phyloP scores from a whole-genome alignment of 129 eudicot species.

The Escallonia rubra region DNA sequence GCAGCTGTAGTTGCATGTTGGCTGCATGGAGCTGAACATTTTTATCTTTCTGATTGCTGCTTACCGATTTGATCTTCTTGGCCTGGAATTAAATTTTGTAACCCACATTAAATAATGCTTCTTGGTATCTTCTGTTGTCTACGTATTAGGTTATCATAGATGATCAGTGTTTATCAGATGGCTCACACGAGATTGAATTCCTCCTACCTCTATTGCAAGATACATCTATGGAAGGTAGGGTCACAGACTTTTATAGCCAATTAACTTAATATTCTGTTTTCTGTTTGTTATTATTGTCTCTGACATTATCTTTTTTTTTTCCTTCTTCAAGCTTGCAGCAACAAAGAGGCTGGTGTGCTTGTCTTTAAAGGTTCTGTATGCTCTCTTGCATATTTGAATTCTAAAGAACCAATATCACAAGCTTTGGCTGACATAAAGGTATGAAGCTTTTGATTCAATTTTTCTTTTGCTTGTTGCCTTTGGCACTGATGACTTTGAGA shows the following conservation, averaged over 20 bases:
- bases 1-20: too few relatives aligned
- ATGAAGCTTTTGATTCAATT: background rate
- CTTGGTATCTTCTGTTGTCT: too few relatives aligned
- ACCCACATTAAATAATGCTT: too few relatives aligned
- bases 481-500: too few relatives aligned
- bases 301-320: background rate
- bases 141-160: conserved; percentile 29
- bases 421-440: conserved; percentile 93
- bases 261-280: too few relatives aligned
- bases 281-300: too few relatives aligned
- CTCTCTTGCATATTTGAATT: conserved; percentile 62
- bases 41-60: too few relatives aligned
- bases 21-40: too few relatives aligned
- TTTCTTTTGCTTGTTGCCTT: too few relatives aligned
- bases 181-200: conserved; percentile 49
- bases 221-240: conserved; percentile 38
- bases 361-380: conserved; percentile 55
- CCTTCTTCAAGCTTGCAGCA: conserved; percentile 53
- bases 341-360: conserved; percentile 61
- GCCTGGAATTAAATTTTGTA: too few relatives aligned
- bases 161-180: conserved; percentile 29
- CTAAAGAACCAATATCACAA: conserved; percentile 82
- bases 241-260: too few relatives aligned
- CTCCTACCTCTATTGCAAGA: conserved; percentile 50
- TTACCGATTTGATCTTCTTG: too few relatives aligned